Conservation (phyloP, 2,329 filamentous ascomycete species). For the Talaromyces pinophilus region DNA sequence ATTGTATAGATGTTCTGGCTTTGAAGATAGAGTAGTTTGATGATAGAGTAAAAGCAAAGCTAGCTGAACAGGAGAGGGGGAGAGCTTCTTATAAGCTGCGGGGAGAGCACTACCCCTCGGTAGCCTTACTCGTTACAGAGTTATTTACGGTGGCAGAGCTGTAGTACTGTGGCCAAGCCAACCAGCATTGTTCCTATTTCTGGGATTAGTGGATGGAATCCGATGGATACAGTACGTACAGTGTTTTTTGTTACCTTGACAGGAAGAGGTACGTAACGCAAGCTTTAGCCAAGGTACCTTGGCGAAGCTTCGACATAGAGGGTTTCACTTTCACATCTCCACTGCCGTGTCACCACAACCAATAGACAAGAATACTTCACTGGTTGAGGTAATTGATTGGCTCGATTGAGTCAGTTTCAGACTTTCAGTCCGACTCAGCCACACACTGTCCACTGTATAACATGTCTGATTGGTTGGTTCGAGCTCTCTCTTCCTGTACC, state of each 20-base stretch:
- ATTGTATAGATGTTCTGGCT: neutral
- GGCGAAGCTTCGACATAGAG: constrained; percentile 10
- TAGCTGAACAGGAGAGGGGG: neutral
- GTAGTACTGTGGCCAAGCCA: neutral
- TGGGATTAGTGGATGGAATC: neutral
- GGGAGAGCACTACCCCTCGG: constrained; percentile 2
- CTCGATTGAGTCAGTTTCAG: neutral
- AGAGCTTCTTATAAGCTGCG: constrained; percentile 20
- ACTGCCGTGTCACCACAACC: neutral
- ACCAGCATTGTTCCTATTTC: neutral
- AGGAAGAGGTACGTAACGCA: neutral
- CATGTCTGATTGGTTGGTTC: neutral
- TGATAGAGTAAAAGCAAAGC: neutral
- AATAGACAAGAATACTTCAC: neutral
- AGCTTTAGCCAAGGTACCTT: constrained; percentile 11
- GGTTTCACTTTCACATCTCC: neutral
- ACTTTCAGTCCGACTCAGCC: neutral
- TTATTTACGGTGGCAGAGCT: neutral
- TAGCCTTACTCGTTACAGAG: neutral
- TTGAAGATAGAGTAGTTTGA: neutral
- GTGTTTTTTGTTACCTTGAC: too few species aligned
- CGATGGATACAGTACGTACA: neutral
- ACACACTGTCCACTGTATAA: neutral
- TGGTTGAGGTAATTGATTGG: neutral
- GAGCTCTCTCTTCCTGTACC: neutral